Conservation (phyloP, 495 filamentous ascomycete species). For the Hypoxylon lienhwacheense region DNA sequence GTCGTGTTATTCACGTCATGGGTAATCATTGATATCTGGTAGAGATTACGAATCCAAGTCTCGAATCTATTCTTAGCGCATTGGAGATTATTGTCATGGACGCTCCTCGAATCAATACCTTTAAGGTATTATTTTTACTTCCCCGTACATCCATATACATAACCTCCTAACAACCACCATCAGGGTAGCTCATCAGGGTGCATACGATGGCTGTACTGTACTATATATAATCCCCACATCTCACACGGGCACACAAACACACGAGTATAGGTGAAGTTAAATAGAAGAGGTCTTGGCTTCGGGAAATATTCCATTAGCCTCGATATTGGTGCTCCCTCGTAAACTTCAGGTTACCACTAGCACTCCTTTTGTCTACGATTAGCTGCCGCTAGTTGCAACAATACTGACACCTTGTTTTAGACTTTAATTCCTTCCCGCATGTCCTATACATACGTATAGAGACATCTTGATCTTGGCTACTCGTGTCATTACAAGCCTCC, state of each 20-base stretch:
- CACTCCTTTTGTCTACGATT: conserved; percentile 9
- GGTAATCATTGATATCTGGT: conserved; percentile 2
- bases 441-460: background rate
- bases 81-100: background rate
- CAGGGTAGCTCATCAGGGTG: background rate
- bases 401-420: conserved; percentile 33
- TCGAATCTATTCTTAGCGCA: conserved; percentile 22
- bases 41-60: conserved; percentile 8
- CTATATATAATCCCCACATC: background rate
- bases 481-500: conserved; percentile 14
- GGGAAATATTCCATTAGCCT: conserved; percentile 22
- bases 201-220: background rate
- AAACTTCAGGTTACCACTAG: conserved; percentile 19
- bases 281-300: conserved; percentile 13
- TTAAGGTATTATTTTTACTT: background rate
- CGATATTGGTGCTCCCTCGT: conserved; percentile 10
- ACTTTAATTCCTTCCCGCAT: conserved; percentile 25
- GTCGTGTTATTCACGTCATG: conserved; percentile 5
- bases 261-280: background rate
- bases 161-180: background rate
- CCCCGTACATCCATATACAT: background rate
- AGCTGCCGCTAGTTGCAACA: conserved; percentile 28
- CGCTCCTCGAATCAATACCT: no score
- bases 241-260: background rate
- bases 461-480: background rate